Percentiles rank a stretch among this genome's conserved stretches.
Evolutionary conservation across 371 early-diverging fungal genomes (phyloP).

Genomic region (Mucor sp.): DNA sequence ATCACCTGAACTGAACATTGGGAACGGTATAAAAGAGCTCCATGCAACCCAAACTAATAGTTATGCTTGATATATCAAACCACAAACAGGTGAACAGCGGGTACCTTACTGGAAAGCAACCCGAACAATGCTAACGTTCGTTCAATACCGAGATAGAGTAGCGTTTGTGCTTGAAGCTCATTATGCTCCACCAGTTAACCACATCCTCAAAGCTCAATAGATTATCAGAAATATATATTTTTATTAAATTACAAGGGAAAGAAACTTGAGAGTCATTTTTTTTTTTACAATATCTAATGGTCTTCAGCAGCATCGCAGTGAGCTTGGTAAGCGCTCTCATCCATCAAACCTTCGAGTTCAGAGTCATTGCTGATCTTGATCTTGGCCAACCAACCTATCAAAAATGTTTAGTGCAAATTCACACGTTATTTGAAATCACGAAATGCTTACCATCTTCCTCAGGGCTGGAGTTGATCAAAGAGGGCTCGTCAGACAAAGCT

Average conservation of each 20-base stretch:
- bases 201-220: background rate
- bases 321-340: slow-evolving; percentile 69
- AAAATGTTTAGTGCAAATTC: slow-evolving; percentile 4
- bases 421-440: slow-evolving; percentile 5
- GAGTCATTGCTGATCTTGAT: slow-evolving; percentile 72
- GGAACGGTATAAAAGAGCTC: too few relatives aligned
- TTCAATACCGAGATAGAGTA: too few relatives aligned
- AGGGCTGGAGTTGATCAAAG: slow-evolving; percentile 78
- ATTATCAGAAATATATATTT: background rate
- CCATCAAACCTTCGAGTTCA: slow-evolving; percentile 76
- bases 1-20: too few relatives aligned
- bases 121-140: too few relatives aligned
- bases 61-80: too few relatives aligned
- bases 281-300: slow-evolving; percentile 16
- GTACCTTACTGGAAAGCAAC: background rate
- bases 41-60: too few relatives aligned
- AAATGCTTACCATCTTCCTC: slow-evolving; percentile 70
- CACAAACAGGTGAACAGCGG: background rate
- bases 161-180: background rate
- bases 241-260: slow-evolving; percentile 11
- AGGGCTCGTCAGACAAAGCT: slow-evolving; percentile 65
- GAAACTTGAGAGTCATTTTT: slow-evolving; percentile 2
- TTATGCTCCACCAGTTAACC: too few relatives aligned
- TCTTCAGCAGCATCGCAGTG: slow-evolving; percentile 45
- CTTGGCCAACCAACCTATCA: slow-evolving; percentile 91